Evolutionary conservation across 768 basidiomycete genomes (phyloP).

Genomic region (Hypsizygus marmoreus): DNA sequence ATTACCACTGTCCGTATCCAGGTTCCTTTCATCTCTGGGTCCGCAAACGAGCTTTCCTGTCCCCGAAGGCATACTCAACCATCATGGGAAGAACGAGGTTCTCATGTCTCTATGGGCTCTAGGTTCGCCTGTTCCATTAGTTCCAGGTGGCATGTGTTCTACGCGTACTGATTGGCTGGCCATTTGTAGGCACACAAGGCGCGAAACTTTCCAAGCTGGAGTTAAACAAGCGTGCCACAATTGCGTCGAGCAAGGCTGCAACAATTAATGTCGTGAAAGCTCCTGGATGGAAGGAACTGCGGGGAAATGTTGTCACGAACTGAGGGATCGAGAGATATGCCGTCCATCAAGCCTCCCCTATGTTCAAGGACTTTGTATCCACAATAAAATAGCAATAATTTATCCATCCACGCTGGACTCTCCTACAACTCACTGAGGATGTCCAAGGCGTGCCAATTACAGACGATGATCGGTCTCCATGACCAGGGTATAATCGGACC

Average conservation of each 20-base stretch:
- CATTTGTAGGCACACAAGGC: constrained; percentile 23
- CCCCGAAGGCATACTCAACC: constrained; percentile 39
- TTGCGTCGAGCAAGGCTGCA: constrained; percentile 31
- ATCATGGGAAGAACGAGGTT: constrained; percentile 35
- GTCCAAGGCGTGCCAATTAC: too few species aligned
- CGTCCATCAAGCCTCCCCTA: neutral
- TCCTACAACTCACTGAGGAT: too few species aligned
- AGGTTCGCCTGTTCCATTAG: constrained; percentile 18
- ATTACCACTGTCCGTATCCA: constrained; percentile 15
- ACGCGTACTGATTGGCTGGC: too few species aligned
- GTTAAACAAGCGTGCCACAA: constrained; percentile 26
- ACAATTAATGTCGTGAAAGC: constrained; percentile 29
- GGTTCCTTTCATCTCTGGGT: constrained; percentile 42
- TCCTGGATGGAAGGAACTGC: constrained; percentile 33
- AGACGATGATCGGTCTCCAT: neutral
- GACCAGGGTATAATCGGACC: constrained; percentile 1
- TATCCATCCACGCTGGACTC: too few species aligned
- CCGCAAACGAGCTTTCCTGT: constrained; percentile 47
- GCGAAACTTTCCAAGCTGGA: constrained; percentile 31
- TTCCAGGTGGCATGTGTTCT: neutral
- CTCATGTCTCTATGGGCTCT: constrained; percentile 38
- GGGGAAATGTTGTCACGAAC: constrained; percentile 12
- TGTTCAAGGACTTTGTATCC: neutral
- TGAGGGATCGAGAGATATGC: neutral
- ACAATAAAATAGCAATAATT: too few species aligned